Base-by-base conservation (phyloP, 164 flowering plant species). In the Annona cherimola region DNA sequence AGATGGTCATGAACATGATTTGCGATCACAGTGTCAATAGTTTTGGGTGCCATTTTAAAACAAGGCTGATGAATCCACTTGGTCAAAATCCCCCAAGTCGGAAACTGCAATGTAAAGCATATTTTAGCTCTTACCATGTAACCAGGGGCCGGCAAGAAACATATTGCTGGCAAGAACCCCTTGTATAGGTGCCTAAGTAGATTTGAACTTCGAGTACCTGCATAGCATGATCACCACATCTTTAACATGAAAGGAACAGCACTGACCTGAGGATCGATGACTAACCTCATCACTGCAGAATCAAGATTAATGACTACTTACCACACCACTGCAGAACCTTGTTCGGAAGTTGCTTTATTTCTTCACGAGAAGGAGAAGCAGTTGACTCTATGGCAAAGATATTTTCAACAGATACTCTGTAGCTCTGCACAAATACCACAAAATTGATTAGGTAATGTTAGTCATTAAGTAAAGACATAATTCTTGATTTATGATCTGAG, bases 241-340 rank as follows among this genome's bases (percentile, higher is more conserved):
- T 16, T 19, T 63, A 9, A 63, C 9, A 63, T 35, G 26, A n/a
- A 54, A 7, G 8, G 16, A 8, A 7, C 12, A 54, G 16, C 59
- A 54, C 12, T 54, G 8, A 54, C 2, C 59, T 16, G 8, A 54
- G 12, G 16, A 1, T 54, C 0, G 59, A 54, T 7, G 59, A 54
- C 12, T 1, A 54, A 54, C 8, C 59, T 1, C 8, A 16, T 16
- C 59, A 54, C 12, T 54, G 59, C 59, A 54, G 59, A 2, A 4
- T 26, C 42, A 63, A 39, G 42, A 39, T 1, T 20, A 63, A 5
- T 4, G 6, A 26, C 7, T n/a, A 19, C 93, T 78, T 79, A 94
- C 97, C 97, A 82, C 97, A 94, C 98, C 98, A 94, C 2, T 91
- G 61, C 4, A 91, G 87, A n/a, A 88, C 83, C 75, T 94, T 91